Base-by-base conservation (phyloP, 345 rosid genomes). In the Linum lewisii region DNA sequence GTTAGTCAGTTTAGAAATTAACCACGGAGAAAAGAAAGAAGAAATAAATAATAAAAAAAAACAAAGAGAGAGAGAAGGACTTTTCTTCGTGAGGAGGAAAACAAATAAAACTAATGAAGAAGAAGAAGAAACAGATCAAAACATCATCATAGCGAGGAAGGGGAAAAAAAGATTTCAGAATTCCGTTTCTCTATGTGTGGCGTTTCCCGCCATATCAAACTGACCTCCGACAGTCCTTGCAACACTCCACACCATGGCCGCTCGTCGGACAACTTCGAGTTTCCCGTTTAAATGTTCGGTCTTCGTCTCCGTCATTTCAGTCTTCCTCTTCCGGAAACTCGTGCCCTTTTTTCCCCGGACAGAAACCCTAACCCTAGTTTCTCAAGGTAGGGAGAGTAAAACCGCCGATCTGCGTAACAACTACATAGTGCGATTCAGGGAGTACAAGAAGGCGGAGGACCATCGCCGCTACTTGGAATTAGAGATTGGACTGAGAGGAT, bases 351-450 rank as follows among this genome's bases (percentile, higher is more conserved):
- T 66, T 25, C 63, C 15, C 18, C 56, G 24, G 16, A 21, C 22
- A 6, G 57, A 57, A 51, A 57, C 63, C 67, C 70, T 51, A 71
- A 71, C 60, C 66, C 67, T 62, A 38, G 19, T 56, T 55, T 14
- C 66, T 51, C 68, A 26, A 11, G 61, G 59, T 51, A 57, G 23
- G 47, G 19, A 24, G 47, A 53, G 15, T n/a, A 36, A 36, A 21
- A 47, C 11, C 37, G 24, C 4, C 2, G 15, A 14, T 14, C 22
- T 24, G 47, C 50, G 54, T 5, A 61, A 50, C 51, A 82, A 77
- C 74, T 86, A 81, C 81, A 79, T 93, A 62, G 83, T 86, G 77
- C 86, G 99, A 37, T 93, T 93, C 80, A 83, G 60, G 21, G 77
- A 73, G 61, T 93, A 93, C 73, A 70, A 63, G 54, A 58, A 59